These are phyloP conservation scores for Poa pratensis DNA, from an alignment of 176 grass and related monocot genomes.

Conservation along the genomic window DNA sequence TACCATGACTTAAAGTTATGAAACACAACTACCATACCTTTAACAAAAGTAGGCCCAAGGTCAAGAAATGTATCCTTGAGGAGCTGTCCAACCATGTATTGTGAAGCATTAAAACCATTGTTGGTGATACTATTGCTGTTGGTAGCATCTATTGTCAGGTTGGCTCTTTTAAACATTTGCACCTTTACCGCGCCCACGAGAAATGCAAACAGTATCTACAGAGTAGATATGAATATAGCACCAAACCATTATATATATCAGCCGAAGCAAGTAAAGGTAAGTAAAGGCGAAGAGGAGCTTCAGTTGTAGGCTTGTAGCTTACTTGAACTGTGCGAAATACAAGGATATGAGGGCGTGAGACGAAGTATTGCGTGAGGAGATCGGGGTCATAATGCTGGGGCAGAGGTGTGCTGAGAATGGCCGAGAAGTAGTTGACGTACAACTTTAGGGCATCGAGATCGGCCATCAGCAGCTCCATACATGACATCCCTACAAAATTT, in stretches of 20 bases:
- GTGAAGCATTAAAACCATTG: conserved; percentile 52
- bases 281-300: conserved; percentile 10
- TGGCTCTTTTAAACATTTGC: conserved; percentile 56
- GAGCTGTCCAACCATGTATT: conserved; percentile 73
- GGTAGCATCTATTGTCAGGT: conserved; percentile 44
- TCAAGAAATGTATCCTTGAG: conserved; percentile 82
- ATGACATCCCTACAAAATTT: conserved; percentile 61
- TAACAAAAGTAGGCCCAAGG: conserved; percentile 96
- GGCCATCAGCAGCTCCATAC: conserved; percentile 83
- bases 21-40: conserved; percentile 64
- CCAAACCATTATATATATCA: conserved; percentile 34
- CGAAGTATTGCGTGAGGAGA: conserved; percentile 68
- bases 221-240: conserved; percentile 7
- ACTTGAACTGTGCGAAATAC: conserved; percentile 73
- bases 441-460: conserved; percentile 80
- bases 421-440: conserved; percentile 61
- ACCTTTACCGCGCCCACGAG: conserved; percentile 69
- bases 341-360: conserved; percentile 77
- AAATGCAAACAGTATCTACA: conserved; percentile 77
- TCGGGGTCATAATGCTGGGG: conserved; percentile 83
- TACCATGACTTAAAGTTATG: conserved; percentile 15
- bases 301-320: conserved; percentile 4
- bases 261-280: not conserved
- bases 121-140: conserved; percentile 22
- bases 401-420: conserved; percentile 62